phyloP scores from a whole-genome alignment of 768 basidiomycete genomes.

The Suillus hirtellus region DNA sequence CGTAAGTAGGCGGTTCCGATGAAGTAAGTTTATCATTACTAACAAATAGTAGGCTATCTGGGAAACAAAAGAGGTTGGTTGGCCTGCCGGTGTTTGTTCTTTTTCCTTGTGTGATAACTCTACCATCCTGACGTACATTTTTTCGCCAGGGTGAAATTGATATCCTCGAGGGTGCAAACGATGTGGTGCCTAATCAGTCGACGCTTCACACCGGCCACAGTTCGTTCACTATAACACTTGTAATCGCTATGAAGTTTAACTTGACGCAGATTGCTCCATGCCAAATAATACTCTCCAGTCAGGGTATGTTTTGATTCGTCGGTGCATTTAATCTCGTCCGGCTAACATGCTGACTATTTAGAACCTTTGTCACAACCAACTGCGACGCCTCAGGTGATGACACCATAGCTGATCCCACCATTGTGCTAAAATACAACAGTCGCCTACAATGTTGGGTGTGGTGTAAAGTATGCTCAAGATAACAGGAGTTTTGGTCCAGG shows the following conservation, averaged over 20 bases:
- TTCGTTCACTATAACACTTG: slow-evolving; percentile 9
- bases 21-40: not conserved
- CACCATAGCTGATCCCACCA: not conserved
- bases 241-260: not conserved
- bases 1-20: slow-evolving; percentile 9
- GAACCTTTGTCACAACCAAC: slow-evolving; percentile 11
- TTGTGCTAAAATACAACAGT: slow-evolving; percentile 2
- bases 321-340: not conserved
- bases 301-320: not conserved
- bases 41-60: slow-evolving; percentile 11
- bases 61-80: slow-evolving; percentile 10
- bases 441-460: slow-evolving; percentile 22
- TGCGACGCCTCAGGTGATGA: slow-evolving; percentile 10
- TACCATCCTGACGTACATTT: not conserved
- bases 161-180: slow-evolving; percentile 51
- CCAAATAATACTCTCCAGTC: not conserved
- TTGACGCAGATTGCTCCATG: slow-evolving; percentile 23
- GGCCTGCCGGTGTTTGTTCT: slow-evolving; percentile 19
- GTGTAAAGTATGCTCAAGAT: slow-evolving; percentile 20
- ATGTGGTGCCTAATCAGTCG: slow-evolving; percentile 34
- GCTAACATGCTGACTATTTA: not conserved
- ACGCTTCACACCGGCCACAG: slow-evolving; percentile 31
- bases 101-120: not conserved
- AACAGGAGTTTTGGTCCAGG: slow-evolving; percentile 20
- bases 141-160: slow-evolving; percentile 42